Conservation (phyloP, 1,139 yeast species). For the Taiozyma sp. region DNA sequence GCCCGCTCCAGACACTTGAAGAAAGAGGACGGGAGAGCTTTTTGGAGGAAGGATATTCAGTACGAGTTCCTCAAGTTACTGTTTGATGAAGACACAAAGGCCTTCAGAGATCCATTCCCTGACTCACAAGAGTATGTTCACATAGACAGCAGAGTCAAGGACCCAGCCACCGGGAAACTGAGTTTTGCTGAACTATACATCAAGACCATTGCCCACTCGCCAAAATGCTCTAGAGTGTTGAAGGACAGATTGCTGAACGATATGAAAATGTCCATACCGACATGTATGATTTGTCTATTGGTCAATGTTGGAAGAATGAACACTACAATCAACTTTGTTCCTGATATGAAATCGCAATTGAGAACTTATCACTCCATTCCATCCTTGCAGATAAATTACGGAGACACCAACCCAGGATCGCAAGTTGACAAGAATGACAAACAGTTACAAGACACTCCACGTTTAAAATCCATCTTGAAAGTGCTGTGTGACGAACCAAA, state of each 20-base stretch:
- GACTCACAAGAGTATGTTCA: slow-evolving; percentile 26
- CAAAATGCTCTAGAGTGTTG: slow-evolving; percentile 77
- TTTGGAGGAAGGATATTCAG: slow-evolving; percentile 86
- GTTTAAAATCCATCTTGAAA: slow-evolving; percentile 83
- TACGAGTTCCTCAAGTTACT: slow-evolving; percentile 66
- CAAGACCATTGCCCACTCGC: slow-evolving; percentile 74
- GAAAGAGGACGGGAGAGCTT: slow-evolving; percentile 88
- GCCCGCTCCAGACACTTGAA: slow-evolving; percentile 64
- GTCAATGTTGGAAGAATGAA: slow-evolving; percentile 94
- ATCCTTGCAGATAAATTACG: slow-evolving; percentile 58
- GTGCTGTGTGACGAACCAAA: slow-evolving; percentile 61
- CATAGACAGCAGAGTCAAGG: slow-evolving; percentile 14
- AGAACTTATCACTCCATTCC: slow-evolving; percentile 94
- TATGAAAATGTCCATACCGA: slow-evolving; percentile 59
- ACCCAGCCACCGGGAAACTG: slow-evolving; percentile 31
- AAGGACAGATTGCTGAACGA: slow-evolving; percentile 69
- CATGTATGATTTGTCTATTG: slow-evolving; percentile 76
- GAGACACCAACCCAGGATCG: slow-evolving; percentile 1
- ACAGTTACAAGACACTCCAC: slow-evolving; percentile 91
- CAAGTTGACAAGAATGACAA: slow-evolving; percentile 35
- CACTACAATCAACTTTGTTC: slow-evolving; percentile 90
- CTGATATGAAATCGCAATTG: slow-evolving; percentile 93
- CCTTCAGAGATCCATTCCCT: slow-evolving; percentile 54
- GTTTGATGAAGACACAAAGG: slow-evolving; percentile 56
- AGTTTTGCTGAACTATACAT: slow-evolving; percentile 86